phyloP scores from a whole-genome alignment of 1,284 basidiomycete species.

The Cryptococcus neoformans region DNA sequence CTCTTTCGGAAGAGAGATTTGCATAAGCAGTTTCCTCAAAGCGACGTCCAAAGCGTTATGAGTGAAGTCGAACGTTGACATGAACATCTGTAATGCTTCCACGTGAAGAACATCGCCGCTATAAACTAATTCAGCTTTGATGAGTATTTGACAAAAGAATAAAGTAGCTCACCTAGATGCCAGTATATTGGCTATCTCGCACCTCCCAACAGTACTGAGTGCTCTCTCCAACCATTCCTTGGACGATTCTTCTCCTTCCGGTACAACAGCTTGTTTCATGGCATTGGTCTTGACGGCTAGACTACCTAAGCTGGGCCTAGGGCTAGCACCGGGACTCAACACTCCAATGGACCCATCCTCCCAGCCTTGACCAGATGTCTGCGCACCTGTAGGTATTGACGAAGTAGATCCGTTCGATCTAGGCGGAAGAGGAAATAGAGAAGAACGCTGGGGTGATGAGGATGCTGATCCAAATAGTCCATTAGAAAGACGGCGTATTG shows the following conservation, averaged over 20 bases:
- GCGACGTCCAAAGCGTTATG: constrained; percentile 85
- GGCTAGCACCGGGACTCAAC: constrained; percentile 23
- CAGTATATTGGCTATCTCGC: constrained; percentile 71
- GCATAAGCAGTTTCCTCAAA: constrained; percentile 84
- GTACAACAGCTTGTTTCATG: constrained; percentile 11
- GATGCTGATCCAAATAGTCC: constrained; percentile 30
- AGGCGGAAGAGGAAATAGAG: constrained; percentile 37
- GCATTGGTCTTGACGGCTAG: constrained; percentile 8
- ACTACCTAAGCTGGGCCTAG: constrained; percentile 29
- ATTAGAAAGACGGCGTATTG: constrained; percentile 36
- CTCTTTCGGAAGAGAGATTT: constrained; percentile 85
- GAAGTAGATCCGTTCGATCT: constrained; percentile 33
- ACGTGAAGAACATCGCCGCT: constrained; percentile 72
- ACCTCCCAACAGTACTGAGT: constrained; percentile 61
- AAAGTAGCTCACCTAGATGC: constrained; percentile 64
- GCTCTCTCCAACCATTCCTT: constrained; percentile 66
- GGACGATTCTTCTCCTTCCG: constrained; percentile 61
- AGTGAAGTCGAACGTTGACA: constrained; percentile 75
- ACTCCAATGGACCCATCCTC: constrained; percentile 15
- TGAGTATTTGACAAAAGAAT: neutral
- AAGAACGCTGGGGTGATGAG: constrained; percentile 27
- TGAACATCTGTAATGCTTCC: constrained; percentile 67
- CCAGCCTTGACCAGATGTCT: constrained; percentile 5
- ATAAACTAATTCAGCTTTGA: constrained; percentile 1
- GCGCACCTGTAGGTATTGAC: constrained; percentile 10